phyloP scores from a whole-genome alignment of 495 filamentous ascomycete species.

The Aspergillus sclerotioniger region DNA sequence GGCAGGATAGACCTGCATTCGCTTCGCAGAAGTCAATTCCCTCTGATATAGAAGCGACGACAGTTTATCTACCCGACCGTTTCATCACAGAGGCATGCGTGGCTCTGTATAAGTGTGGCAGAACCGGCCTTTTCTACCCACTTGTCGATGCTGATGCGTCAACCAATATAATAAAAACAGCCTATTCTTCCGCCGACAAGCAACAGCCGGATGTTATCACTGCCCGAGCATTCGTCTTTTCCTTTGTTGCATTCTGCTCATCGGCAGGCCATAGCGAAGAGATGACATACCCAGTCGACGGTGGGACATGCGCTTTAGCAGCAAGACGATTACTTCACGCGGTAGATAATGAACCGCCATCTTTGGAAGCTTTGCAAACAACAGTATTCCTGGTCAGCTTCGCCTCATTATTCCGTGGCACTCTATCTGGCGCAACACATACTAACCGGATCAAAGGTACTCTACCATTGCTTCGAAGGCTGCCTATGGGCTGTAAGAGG shows the following conservation, averaged over 20 bases:
- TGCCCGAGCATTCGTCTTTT: not conserved
- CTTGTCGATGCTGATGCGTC: not conserved
- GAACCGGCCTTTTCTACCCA: not conserved
- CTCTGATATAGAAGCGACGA: too few species aligned
- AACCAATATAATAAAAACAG: not conserved
- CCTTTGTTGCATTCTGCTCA: slow-evolving; percentile 2
- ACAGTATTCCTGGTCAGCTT: not conserved
- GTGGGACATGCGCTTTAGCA: not conserved
- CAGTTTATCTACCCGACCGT: not conserved
- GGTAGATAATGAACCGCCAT: not conserved
- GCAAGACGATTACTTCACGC: not conserved
- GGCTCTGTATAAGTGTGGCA: not conserved
- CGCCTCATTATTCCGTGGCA: too few species aligned
- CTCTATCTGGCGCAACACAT: too few species aligned
- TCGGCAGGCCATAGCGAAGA: not conserved
- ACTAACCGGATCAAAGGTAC: too few species aligned
- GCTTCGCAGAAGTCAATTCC: too few species aligned
- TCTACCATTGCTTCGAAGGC: too few species aligned
- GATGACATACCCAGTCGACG: not conserved
- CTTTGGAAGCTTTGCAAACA: not conserved
- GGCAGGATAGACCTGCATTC: too few species aligned
- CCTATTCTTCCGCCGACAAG: not conserved
- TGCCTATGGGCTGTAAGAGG: too few species aligned
- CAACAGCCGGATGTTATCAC: not conserved
- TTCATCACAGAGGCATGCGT: slow-evolving; percentile 3